phyloP scores from a whole-genome alignment of 140 eudicot genomes.

The Senecio squalidus region DNA sequence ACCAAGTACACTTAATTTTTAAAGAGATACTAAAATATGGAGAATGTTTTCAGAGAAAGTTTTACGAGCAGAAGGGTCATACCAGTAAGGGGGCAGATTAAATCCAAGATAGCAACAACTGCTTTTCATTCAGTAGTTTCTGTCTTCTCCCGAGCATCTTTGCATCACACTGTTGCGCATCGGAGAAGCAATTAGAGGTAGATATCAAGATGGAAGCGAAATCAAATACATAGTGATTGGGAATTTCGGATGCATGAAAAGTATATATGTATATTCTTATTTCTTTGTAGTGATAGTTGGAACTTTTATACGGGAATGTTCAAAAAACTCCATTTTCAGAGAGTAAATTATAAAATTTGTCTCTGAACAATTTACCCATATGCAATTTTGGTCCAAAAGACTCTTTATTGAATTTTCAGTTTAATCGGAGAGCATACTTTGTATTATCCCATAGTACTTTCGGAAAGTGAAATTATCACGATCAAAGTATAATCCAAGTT shows the following conservation, averaged over 20 bases:
- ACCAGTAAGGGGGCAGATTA: slow-evolving; percentile 42
- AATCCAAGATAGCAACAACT: slow-evolving; percentile 35
- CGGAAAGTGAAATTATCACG: no score
- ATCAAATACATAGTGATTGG: no score
- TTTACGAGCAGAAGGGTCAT: slow-evolving; percentile 17
- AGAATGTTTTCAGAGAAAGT: not conserved
- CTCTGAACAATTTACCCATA: no score
- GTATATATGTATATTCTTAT: not conserved
- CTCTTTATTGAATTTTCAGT: no score
- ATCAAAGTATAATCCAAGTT: no score
- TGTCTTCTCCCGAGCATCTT: slow-evolving; percentile 4
- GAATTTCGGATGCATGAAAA: not conserved
- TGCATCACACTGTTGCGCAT: not conserved
- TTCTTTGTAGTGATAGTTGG: not conserved
- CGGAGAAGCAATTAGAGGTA: not conserved
- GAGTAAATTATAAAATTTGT: no score
- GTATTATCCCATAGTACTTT: no score
- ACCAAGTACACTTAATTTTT: no score
- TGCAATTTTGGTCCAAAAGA: no score
- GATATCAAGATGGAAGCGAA: not conserved
- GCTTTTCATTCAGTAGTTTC: slow-evolving; percentile 35
- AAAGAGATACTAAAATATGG: not conserved
- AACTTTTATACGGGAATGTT: slow-evolving; percentile 2
- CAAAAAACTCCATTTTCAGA: not conserved
- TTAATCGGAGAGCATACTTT: no score